Evolutionary conservation across 1,284 basidiomycete species (phyloP), one percentile per base, ranked within the genome.

Genomic region (Irpex lacteus): DNA sequence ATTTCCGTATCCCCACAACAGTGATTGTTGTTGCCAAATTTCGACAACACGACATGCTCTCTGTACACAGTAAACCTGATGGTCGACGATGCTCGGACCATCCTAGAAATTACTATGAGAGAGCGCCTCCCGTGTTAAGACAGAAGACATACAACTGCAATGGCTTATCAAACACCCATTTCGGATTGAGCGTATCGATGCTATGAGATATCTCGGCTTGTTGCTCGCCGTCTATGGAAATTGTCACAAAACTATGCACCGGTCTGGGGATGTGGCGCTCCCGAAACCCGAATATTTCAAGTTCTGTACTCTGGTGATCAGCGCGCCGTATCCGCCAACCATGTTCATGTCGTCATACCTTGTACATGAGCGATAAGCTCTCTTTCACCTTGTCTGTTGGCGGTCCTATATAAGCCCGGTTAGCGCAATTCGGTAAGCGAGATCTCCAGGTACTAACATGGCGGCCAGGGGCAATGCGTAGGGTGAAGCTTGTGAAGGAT

Each of bases 171-270:
- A 65, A 65, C 2, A 5, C 32, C 64, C 64, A 65, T 18, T 26
- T 21, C 21, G 64, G 64, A 32, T 59, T 47, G n/a, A 62, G 64
- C 6, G 34, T 54, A 49, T 62, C 44, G 1, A 3, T 1, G 4
- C 58, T 21, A 13, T 53, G 15, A 8, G 37, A 36, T 5, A 60
- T 65, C 36, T 62, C 15, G 8, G 59, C 34, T 57, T 65, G 64
- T 19, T 65, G 64, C 7, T 65, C 64, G 18, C 64, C 64, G 49
- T 65, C 64, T 34, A 65, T 60, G 18, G 64, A 21, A 5, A 65
- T 61, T 6, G 64, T 65, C 38, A 62, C 61, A 34, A 65, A 60
- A 4, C 26, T 62, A 37, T 65, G 60, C 6, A 52, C 55, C 5
- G 47, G 11, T 15, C 60, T 60, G 18, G 57, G 57, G 34, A 62